Base-by-base conservation (phyloP, 2,329 filamentous ascomycete genomes). In the Aspergillus floridensis region DNA sequence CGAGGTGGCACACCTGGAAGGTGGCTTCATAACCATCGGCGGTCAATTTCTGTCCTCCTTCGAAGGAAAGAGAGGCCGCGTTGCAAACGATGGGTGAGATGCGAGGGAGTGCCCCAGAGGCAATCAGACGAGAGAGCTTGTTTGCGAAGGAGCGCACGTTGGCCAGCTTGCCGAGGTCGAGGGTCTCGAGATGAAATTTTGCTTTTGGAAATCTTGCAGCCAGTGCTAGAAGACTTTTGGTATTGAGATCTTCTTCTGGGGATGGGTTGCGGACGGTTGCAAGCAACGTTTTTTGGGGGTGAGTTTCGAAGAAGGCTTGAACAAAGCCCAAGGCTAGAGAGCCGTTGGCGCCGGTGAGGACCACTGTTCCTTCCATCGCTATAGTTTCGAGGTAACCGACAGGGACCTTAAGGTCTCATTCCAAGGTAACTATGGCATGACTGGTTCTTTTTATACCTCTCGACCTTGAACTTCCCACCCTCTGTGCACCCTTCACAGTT, bases 31-130 rank as follows among this genome's bases (percentile, higher is more conserved):
- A 74, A 6, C 72, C 70, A 57, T 79, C 77, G 0, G 46, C 59
- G 1, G 76, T 77, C 24, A 72, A 63, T 57, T 76, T 70, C 2
- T 70, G 61, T 10, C 69, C 69, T 5, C 56, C 53, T 21, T 68
- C 61, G 11, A 79, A 62, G 29, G 76, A 77, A 72, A 74, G 76
- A 48, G 74, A 72, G 59, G 72, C 75, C 7, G 77, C 77, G 59
- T 79, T 80, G 62, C 74, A 77, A 24, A 80, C 63, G 21, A 80
- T 74, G n/a, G 69, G 67, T 16, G 60, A 60, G 24, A 80, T 65
- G 2, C 64, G 72, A 0, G 74, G 74, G 2, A 76, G 58, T 32
- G 67, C 67, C 22, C 65, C 64, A 4, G 65, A 56, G 1, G 56
- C n/a, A 8, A 80, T 66, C 32, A 72, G 70, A 0, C 62, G 32